Evolutionary conservation across 192 early-diverging fungal species (phyloP).

Genomic region (Pilobolus umbonatus): DNA sequence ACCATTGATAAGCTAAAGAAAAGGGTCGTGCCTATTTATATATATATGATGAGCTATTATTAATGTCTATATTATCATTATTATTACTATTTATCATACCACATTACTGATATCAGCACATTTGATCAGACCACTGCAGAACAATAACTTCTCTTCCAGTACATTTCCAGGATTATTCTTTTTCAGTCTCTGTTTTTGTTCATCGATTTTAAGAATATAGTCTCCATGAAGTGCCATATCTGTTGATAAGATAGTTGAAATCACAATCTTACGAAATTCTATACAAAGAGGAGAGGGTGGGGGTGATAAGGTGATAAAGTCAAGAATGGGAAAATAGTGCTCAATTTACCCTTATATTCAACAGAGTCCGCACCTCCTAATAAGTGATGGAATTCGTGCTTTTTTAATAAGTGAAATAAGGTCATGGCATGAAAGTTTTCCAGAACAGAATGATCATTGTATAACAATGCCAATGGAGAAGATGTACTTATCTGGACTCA

Average conservation of each 20-base stretch:
- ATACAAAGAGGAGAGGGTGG: neutral
- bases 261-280: slow-evolving; percentile 67
- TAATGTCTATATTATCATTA: too few relatives aligned
- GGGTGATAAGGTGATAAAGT: neutral
- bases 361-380: slow-evolving; percentile 10
- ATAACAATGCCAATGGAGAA: slow-evolving; percentile 79
- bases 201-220: slow-evolving; percentile 68
- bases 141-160: slow-evolving; percentile 50
- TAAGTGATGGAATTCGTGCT: slow-evolving; percentile 34
- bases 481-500: slow-evolving; percentile 50
- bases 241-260: slow-evolving; percentile 71
- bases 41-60: neutral
- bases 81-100: slow-evolving; percentile 34
- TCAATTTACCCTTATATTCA: slow-evolving; percentile 37
- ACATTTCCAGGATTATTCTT: slow-evolving; percentile 21
- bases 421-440: slow-evolving; percentile 88
- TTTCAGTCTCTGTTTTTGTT: slow-evolving; percentile 51
- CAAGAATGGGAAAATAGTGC: slow-evolving; percentile 4
- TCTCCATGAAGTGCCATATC: slow-evolving; percentile 81
- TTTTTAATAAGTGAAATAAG: slow-evolving; percentile 60
- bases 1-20: slow-evolving; percentile 64
- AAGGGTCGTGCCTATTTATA: slow-evolving; percentile 56
- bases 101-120: slow-evolving; percentile 82
- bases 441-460: slow-evolving; percentile 89
- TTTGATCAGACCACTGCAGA: slow-evolving; percentile 72